Base-by-base conservation (phyloP, 768 basidiomycete genomes). In the Psilocybe azurescens region DNA sequence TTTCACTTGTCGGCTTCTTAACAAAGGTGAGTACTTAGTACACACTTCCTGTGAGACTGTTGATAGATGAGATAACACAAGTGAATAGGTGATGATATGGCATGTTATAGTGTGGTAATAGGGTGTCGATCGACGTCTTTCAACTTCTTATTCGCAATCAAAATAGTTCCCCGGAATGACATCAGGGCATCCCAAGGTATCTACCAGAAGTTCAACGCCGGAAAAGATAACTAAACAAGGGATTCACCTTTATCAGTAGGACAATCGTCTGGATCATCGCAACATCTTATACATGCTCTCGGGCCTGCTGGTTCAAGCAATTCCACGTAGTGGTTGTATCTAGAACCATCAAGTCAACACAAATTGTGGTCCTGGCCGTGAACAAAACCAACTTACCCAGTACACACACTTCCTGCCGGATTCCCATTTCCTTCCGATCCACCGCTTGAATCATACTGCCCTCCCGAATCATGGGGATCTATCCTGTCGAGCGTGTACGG, bases 311-410 rank as follows among this genome's bases (percentile, higher is more conserved):
- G 86, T 68, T 87, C 86, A 29, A 86, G 77, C 16, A 86, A 72
- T 64, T 87, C 86, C 20, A 86, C 83, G 65, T 86, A 87, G 69
- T 86, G 84, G 39, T 85, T 86, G 69, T 84, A 87, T 24, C 75
- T 76, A 47, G 1, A 62, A 28, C 47, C 44, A 3, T 24, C 47
- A 57, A 3, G 16, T n/a, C 44, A 36, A 24, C 39, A 53, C 9
- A n/a, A 5, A 10, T 16, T n/a, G 5, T 11, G n/a, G 24, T 24
- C 24, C 24, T 44, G 7, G 41, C 41, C 0, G 7, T 11, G 7
- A 44, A 44, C 10, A 20, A 13, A 44, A 44, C 41, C 41, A 10
- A 73, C 77, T 52, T 53, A 85, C 81, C 84, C 85, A 14, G 79
- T 65, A 63, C 86, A 87, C 6, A 78, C 76, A 63, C 83, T 85